Evolutionary conservation across 2,329 filamentous ascomycete genomes (phyloP).

Genomic region (Monosporascus sp.): DNA sequence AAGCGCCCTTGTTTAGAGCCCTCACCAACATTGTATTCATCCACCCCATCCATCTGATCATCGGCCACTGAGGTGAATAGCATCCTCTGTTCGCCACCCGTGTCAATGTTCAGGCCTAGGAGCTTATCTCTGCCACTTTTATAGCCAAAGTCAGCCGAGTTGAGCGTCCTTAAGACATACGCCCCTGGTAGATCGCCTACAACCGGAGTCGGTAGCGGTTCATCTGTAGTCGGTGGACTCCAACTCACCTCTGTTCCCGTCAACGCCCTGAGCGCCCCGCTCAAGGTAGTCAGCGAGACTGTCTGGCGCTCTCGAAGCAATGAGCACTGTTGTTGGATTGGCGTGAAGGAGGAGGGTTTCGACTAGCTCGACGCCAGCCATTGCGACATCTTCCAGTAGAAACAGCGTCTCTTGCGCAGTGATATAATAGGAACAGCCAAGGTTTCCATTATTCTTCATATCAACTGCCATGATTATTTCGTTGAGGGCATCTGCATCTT

Average conservation of each 20-base stretch:
- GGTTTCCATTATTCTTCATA: slow-evolving; percentile 59
- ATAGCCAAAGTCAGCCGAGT: slow-evolving; percentile 67
- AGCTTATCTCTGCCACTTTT: slow-evolving; percentile 63
- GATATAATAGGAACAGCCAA: slow-evolving; percentile 83
- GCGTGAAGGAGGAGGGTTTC: slow-evolving; percentile 53
- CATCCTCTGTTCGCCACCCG: slow-evolving; percentile 46
- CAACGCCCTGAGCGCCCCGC: slow-evolving; percentile 26
- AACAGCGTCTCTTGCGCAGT: slow-evolving; percentile 64
- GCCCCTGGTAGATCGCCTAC: slow-evolving; percentile 33
- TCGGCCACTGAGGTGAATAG: slow-evolving; percentile 56
- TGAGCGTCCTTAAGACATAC: slow-evolving; percentile 59
- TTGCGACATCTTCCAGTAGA: slow-evolving; percentile 70
- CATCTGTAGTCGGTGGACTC: background rate
- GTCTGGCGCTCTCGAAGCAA: slow-evolving; percentile 43
- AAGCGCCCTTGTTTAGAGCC: slow-evolving; percentile 57
- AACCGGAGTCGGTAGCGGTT: slow-evolving; percentile 7
- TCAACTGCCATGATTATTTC: slow-evolving; percentile 80
- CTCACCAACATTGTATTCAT: slow-evolving; percentile 32
- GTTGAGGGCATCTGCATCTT: slow-evolving; percentile 38
- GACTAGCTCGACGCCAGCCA: slow-evolving; percentile 64
- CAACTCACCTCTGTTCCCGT: slow-evolving; percentile 21
- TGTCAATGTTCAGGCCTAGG: slow-evolving; percentile 48
- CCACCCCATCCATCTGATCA: slow-evolving; percentile 28
- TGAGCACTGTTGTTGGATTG: slow-evolving; percentile 51
- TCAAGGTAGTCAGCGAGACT: slow-evolving; percentile 32